These are phyloP conservation scores for Globisporangium uncinulatum DNA, from an alignment of 352 stramenopile species.

Conservation along the genomic window DNA sequence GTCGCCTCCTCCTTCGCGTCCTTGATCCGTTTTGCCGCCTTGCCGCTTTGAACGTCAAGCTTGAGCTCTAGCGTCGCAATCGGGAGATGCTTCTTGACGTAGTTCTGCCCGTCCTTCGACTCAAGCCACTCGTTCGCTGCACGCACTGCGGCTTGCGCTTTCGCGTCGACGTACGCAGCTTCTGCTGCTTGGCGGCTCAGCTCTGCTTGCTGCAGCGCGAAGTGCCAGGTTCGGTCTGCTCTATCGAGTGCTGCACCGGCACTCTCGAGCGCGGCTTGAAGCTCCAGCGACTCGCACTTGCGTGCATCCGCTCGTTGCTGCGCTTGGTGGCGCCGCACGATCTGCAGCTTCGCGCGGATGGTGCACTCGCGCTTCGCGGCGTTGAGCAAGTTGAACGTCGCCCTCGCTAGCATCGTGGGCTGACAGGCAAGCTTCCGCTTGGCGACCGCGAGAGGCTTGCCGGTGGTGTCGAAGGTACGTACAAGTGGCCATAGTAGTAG, in stretches of 20 bases:
- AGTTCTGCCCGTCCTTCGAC: conserved; percentile 56
- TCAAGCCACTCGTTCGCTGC: conserved; percentile 49
- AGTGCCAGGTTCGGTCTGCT: conserved; percentile 27
- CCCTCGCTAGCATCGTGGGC: conserved; percentile 22
- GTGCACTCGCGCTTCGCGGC: conserved; percentile 48
- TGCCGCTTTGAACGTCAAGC: conserved; percentile 34
- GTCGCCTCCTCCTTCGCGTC: conserved; percentile 7
- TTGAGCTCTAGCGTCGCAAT: conserved; percentile 45
- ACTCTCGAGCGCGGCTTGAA: conserved; percentile 22
- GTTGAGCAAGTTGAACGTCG: conserved; percentile 31
- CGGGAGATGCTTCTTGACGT: conserved; percentile 46
- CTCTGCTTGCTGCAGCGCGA: conserved; percentile 31
- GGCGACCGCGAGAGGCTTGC: conserved; percentile 49
- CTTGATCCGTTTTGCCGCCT: conserved; percentile 27
- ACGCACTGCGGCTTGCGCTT: conserved; percentile 12
- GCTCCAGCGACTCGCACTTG: conserved; percentile 19
- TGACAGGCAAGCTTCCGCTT: conserved; percentile 30
- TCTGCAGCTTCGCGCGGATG: conserved; percentile 55
- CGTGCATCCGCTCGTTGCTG: conserved; percentile 10
- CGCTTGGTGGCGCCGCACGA: conserved; percentile 32
- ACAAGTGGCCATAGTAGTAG: neutral
- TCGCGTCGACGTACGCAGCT: conserved; percentile 17
- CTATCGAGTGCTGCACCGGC: conserved; percentile 21
- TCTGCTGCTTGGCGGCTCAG: conserved; percentile 29
- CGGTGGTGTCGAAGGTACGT: neutral